Evolutionary conservation across 2,329 filamentous ascomycete species (phyloP).

Genomic region (Fusarium sp.): DNA sequence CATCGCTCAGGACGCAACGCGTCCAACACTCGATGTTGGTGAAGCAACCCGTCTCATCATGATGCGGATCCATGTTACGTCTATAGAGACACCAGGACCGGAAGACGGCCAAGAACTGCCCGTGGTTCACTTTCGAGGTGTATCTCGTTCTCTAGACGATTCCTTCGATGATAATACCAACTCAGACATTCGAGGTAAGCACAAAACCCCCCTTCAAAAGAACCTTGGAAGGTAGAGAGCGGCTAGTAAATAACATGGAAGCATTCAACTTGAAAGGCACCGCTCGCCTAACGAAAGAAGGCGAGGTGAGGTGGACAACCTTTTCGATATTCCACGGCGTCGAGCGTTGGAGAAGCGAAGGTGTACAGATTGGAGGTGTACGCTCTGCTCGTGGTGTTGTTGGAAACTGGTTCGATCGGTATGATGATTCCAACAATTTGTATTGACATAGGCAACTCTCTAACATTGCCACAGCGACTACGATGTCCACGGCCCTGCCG

Average conservation of each 20-base stretch:
- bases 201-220: not conserved
- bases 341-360: conserved; percentile 81
- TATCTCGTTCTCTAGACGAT: conserved; percentile 71
- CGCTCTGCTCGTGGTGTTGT: conserved; percentile 75
- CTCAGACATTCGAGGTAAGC: conserved; percentile 72
- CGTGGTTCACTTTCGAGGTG: conserved; percentile 76
- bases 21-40: conserved; percentile 67
- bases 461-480: conserved; percentile 64
- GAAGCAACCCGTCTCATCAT: conserved; percentile 79
- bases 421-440: conserved; percentile 46
- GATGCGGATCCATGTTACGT: conserved; percentile 73
- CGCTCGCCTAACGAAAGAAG: conserved; percentile 74
- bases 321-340: conserved; percentile 73
- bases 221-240: not conserved
- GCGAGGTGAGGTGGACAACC: conserved; percentile 81
- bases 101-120: conserved; percentile 70
- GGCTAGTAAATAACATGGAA: conserved; percentile 32
- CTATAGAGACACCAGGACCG: conserved; percentile 69
- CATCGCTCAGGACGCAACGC: conserved; percentile 58
- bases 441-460: not conserved
- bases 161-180: conserved; percentile 77
- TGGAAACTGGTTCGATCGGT: conserved; percentile 84
- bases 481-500: conserved; percentile 75
- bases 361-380: conserved; percentile 78
- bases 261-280: conserved; percentile 60